A percentile compares a stretch with the other conserved stretches of the same genome.
phyloP scores from a whole-genome alignment of 768 basidiomycete genomes.

The Russula compacta region DNA sequence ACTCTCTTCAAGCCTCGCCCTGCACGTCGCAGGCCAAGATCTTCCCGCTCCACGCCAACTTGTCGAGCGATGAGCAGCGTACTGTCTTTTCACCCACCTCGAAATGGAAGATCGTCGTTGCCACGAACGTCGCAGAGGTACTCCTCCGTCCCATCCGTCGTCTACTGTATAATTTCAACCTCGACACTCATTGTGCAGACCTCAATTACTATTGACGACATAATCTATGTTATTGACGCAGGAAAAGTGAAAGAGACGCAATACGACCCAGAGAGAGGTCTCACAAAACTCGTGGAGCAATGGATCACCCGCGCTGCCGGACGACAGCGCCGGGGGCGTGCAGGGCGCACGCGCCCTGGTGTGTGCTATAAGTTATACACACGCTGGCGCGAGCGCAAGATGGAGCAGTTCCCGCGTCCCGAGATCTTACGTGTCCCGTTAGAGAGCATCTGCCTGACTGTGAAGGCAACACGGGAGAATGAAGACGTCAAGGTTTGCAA shows the following conservation, averaged over 20 bases:
- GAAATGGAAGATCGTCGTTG: conserved; percentile 75
- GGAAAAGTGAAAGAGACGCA: conserved; percentile 83
- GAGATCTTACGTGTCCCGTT: conserved; percentile 85
- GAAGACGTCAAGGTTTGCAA: conserved; percentile 64
- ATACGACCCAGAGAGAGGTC: conserved; percentile 57
- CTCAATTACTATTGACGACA: conserved; percentile 85
- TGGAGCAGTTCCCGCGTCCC: conserved; percentile 69
- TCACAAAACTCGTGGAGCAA: conserved; percentile 70
- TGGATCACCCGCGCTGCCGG: conserved; percentile 76
- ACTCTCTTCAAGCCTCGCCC: conserved; percentile 37
- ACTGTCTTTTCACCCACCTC: conserved; percentile 56
- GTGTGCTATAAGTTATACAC: conserved; percentile 87
- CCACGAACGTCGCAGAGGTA: conserved; percentile 90
- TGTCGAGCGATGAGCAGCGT: conserved; percentile 77
- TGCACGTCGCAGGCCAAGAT: conserved; percentile 37
- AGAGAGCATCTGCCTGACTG: conserved; percentile 70
- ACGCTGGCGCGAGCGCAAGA: conserved; percentile 53
- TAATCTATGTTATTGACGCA: conserved; percentile 75
- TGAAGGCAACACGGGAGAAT: conserved; percentile 70
- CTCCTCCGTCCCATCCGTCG: conserved; percentile 16
- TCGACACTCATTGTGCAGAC: conserved; percentile 38
- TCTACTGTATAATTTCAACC: neutral
- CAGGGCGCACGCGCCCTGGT: conserved; percentile 77
- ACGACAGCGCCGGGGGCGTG: conserved; percentile 78
- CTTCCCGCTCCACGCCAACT: conserved; percentile 82